A percentile compares a stretch with the other conserved stretches of the same genome.
Conservation (phyloP, 805 yeast species). For the Candida oleophila region DNA sequence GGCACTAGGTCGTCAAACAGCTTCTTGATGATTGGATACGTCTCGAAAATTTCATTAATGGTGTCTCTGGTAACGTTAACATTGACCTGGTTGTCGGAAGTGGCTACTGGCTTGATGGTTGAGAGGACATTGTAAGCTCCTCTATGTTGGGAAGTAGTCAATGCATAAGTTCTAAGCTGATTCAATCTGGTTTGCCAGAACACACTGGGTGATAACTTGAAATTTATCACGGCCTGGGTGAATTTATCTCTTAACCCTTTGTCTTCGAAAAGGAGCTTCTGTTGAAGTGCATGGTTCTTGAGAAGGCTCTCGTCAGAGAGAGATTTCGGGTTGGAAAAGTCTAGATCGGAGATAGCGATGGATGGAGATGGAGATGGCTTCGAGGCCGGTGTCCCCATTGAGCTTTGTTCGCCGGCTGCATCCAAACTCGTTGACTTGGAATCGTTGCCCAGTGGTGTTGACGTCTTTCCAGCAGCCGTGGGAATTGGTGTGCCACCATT, state of each 20-base stretch:
- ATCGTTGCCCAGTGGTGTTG: neutral
- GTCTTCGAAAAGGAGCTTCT: conserved; percentile 68
- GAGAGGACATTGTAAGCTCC: conserved; percentile 95
- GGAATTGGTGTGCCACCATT: neutral
- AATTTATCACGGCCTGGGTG: conserved; percentile 81
- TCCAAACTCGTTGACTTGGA: neutral
- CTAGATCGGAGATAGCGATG: conserved; percentile 12
- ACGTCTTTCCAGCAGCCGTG: conserved; percentile 1
- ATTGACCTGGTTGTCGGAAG: conserved; percentile 89
- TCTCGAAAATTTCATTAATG: conserved; percentile 84
- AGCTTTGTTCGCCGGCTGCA: neutral
- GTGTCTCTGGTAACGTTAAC: conserved; percentile 90
- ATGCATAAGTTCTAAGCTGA: conserved; percentile 79
- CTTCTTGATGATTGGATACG: conserved; percentile 85
- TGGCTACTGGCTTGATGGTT: conserved; percentile 91
- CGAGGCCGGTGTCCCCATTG: conserved; percentile 8
- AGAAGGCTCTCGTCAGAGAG: conserved; percentile 50
- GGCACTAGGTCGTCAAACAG: conserved; percentile 94
- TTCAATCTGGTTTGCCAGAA: conserved; percentile 87
- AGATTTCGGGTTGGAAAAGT: conserved; percentile 23
- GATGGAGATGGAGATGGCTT: conserved; percentile 11
- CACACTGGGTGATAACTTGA: conserved; percentile 73
- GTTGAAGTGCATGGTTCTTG: conserved; percentile 75
- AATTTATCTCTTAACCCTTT: conserved; percentile 69
- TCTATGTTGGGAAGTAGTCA: conserved; percentile 76